Base-by-base conservation (phyloP, 305 asterid genomes). In the Fraxinus xanthoxyloides region DNA sequence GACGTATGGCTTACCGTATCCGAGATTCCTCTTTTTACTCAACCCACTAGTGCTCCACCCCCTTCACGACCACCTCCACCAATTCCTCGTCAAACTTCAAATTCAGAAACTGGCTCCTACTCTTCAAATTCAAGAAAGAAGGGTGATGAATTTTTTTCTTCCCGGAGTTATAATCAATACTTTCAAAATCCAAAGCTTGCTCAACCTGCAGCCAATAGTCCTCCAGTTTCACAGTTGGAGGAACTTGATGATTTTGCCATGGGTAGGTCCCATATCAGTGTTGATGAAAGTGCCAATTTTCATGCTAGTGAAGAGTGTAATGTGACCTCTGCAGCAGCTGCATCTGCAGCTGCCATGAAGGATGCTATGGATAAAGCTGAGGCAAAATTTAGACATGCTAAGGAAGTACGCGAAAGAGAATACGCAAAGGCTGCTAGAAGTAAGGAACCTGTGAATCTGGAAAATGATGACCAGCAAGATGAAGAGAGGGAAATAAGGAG, bases 31-130 rank as follows among this genome's bases (percentile, higher is more conserved):
- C 98, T 97, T 80, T 91, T 89, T 78, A 97, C 98, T 0, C 97
- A 90, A 82, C 97, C 98, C 48, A 89, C 99, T 38, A 83, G 87
- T 82, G 95, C 98, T 89, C 94, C 99, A 81, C 98, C 98, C 67
- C 99, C 99, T 76, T 89, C 99, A 24, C 93, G 98, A n/a, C 97
- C 98, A 78, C 98, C 98, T 77, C 99, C 99, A 81, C 95, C 95
- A 56, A 88, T 95, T 85, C 98, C 99, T 76, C 89, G 90, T 72
- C 87, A 59, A 76, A 80, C 86, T 85, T 87, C 93, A 72, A 92
- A 84, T 83, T 76, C 88, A 51, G 95, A 85, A 79, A 80, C 90
- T 69, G 88, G 89, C 77, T 87, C 86, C 86, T 88, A 82, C 82
- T 79, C 92, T 77, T 90, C 98, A 77, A 87, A 87, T 83, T 84